Evolutionary conservation across 768 basidiomycete species (phyloP).

Genomic region (Exsudoporus frostii): DNA sequence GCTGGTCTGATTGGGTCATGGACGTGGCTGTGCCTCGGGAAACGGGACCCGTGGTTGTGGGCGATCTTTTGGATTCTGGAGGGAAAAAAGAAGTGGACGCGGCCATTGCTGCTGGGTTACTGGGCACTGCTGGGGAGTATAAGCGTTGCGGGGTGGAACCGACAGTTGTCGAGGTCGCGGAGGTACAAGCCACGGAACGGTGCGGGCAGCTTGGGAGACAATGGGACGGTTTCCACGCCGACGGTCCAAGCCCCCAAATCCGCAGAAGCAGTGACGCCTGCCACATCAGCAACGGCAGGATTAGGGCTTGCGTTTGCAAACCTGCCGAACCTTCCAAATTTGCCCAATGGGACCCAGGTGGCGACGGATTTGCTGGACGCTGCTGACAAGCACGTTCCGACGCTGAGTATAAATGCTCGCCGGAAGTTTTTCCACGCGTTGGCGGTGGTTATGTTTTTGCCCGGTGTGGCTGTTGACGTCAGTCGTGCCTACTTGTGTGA

Average conservation of each 20-base stretch:
- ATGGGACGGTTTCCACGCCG: slow-evolving; percentile 28
- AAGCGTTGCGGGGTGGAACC: slow-evolving; percentile 93
- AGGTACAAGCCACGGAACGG: slow-evolving; percentile 54
- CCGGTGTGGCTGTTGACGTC: slow-evolving; percentile 90
- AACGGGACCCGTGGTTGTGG: slow-evolving; percentile 88
- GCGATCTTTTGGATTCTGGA: slow-evolving; percentile 72
- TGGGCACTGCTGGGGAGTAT: slow-evolving; percentile 80
- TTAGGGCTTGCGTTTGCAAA: slow-evolving; percentile 39
- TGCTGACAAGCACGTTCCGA: slow-evolving; percentile 87
- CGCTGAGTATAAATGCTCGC: slow-evolving; percentile 84
- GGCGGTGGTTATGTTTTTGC: slow-evolving; percentile 94
- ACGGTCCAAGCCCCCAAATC: slow-evolving; percentile 24
- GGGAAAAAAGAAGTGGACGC: slow-evolving; percentile 73
- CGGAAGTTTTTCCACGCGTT: slow-evolving; percentile 97
- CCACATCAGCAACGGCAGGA: slow-evolving; percentile 20
- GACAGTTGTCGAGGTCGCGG: slow-evolving; percentile 79
- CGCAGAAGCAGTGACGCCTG: slow-evolving; percentile 9
- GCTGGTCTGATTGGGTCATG: slow-evolving; percentile 85
- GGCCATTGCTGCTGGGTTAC: slow-evolving; percentile 75
- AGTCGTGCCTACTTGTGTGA: slow-evolving; percentile 34
- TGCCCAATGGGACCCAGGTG: slow-evolving; percentile 59
- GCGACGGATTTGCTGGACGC: slow-evolving; percentile 70
- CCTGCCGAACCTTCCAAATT: slow-evolving; percentile 48
- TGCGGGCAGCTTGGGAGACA: slow-evolving; percentile 34
- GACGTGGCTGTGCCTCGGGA: slow-evolving; percentile 83